These are phyloP conservation scores for Saccharomyces jurei DNA, from an alignment of 805 yeast genomes.

Conservation along the genomic window DNA sequence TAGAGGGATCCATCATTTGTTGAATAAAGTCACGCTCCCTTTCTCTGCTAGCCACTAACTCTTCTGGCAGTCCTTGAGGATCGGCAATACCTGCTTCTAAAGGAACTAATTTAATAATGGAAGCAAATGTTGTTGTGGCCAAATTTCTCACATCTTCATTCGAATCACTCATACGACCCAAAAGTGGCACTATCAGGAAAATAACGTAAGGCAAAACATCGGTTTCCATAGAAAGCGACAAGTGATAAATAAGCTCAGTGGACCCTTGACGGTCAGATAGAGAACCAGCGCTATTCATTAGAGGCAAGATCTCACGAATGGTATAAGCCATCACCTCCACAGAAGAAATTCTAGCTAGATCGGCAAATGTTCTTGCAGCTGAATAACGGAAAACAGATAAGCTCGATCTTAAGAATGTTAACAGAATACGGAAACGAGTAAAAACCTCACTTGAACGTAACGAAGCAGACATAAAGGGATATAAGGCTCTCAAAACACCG, in stretches of 20 bases:
- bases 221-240: conserved; percentile 77
- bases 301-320: conserved; percentile 71
- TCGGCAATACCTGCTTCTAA: conserved; percentile 95
- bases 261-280: conserved; percentile 82
- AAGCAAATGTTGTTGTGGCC: conserved; percentile 94
- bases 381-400: conserved; percentile 82
- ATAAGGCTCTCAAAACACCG: conserved; percentile 69
- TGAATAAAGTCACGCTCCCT: conserved; percentile 88
- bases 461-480: conserved; percentile 47
- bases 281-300: conserved; percentile 68
- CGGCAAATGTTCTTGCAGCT: conserved; percentile 81
- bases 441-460: conserved; percentile 43
- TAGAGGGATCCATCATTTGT: conserved; percentile 96
- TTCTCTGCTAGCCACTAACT: conserved; percentile 79
- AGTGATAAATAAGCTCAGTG: conserved; percentile 81
- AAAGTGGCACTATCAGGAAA: conserved; percentile 87
- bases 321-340: conserved; percentile 66
- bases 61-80: conserved; percentile 83
- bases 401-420: conserved; percentile 52
- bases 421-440: conserved; percentile 44
- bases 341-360: conserved; percentile 62
- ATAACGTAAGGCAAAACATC: conserved; percentile 90
- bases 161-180: conserved; percentile 97
- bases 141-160: conserved; percentile 79
- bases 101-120: conserved; percentile 90